Base-by-base conservation (phyloP, 139 green algal genomes). In the Micractinium sp. region DNA sequence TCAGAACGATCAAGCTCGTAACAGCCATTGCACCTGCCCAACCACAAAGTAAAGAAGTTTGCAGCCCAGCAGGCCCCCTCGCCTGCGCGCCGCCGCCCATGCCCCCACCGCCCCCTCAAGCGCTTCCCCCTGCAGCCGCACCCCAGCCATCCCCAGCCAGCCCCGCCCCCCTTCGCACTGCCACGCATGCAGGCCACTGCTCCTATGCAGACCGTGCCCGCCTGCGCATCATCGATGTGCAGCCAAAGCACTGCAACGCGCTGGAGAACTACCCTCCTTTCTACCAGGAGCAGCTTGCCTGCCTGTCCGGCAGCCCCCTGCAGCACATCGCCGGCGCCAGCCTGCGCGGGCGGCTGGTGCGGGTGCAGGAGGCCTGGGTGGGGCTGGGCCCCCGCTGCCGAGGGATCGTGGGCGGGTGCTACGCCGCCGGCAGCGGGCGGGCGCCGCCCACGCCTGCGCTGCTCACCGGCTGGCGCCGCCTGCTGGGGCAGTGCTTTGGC, bases 331-430 rank as follows among this genome's bases (percentile, higher is more conserved):
- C 25, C 25, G 69, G 69, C 25, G 5, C 25, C 69, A 27, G 20
- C 25, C 27, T 76, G 69, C 69, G 69, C 20, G 25, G 3, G 23
- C 12, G 20, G 25, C 25, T 76, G 20, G 27, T 35, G 25, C 69
- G 15, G 12, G 69, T 76, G 25, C 25, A 13, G 69, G 25, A 76
- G 69, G 69, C 69, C 69, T 76, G 69, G 69, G 25, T 76, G 69
- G 69, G 69, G 69, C 69, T 76, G 69, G 69, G 69, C 69, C 69
- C 69, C 27, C 69, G 69, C 69, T 76, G 69, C 69, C 69, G 69
- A 2, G 69, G 69, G 16, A 36, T 76, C 69, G 27, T 35, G 25
- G 69, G 13, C 3, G 25, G 69, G 20, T 76, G 69, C 69, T 76
- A 76, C 27, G 27, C 25, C 15, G 25, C 20, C 69, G 27, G 27